Evolutionary conservation across 768 basidiomycete genomes (phyloP).

Genomic region (Pleurotus tuber-regium): DNA sequence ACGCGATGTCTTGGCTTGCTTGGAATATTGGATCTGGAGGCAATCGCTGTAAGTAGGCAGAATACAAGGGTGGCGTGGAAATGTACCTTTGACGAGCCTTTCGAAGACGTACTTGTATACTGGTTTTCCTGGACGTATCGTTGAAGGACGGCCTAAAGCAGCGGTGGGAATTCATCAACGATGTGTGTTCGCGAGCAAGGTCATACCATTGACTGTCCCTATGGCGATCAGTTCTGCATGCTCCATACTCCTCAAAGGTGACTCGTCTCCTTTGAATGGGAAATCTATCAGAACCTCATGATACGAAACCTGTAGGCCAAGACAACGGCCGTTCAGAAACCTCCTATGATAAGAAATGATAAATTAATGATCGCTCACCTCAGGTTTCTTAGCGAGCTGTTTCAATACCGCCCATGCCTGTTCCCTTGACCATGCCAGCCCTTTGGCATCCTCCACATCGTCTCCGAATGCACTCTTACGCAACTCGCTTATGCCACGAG

Average conservation of each 20-base stretch:
- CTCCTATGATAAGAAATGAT: constrained; percentile 11
- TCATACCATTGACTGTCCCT: constrained; percentile 65
- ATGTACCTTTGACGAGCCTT: constrained; percentile 75
- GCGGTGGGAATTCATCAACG: too few relatives aligned
- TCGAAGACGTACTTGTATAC: constrained; percentile 86
- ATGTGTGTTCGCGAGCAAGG: too few relatives aligned
- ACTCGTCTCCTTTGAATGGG: constrained; percentile 92
- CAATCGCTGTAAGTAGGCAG: constrained; percentile 6
- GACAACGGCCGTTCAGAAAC: neutral
- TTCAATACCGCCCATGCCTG: constrained; percentile 88
- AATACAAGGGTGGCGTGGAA: neutral
- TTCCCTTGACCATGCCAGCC: constrained; percentile 77
- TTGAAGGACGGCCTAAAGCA: constrained; percentile 70
- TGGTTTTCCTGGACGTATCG: constrained; percentile 87
- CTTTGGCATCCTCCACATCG: constrained; percentile 84
- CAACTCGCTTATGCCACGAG: constrained; percentile 75
- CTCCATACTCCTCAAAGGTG: constrained; percentile 79
- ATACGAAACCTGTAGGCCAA: constrained; percentile 66
- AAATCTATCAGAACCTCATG: constrained; percentile 77
- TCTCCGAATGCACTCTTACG: constrained; percentile 93
- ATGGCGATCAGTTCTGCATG: constrained; percentile 86
- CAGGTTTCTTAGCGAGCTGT: constrained; percentile 59
- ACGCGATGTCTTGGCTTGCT: constrained; percentile 78
- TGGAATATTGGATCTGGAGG: constrained; percentile 68
- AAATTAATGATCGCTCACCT: constrained; percentile 45